Base-by-base conservation (phyloP, 164 flowering plant genomes). In the Vitis rupestris region DNA sequence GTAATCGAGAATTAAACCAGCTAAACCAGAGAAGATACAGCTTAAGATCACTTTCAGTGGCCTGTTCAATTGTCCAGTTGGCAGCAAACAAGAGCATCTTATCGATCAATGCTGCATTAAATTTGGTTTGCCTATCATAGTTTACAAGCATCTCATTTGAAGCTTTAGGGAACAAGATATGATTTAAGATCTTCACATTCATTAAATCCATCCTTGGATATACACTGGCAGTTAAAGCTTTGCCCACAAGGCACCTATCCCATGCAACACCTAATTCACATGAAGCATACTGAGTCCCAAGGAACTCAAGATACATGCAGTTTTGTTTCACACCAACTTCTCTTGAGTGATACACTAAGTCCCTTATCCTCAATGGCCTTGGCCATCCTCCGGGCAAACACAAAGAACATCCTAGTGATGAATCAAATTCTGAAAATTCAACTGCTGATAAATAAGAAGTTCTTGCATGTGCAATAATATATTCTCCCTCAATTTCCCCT, bases 361-460 rank as follows among this genome's bases (percentile, higher is more conserved):
- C 81, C 19, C 79, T 78, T 62, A 90, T 64, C 56, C 73, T 80
- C 72, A 89, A 50, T 2, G 94, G 96, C 30, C 63, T 52, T 29
- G 97, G 98, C 97, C 97, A 91, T 59, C 98, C 98, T 61, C 99
- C 99, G 9, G 99, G 98, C 68, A 87, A 74, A 76, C 80, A 84
- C 66, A 87, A 64, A 62, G 83, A 79, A 66, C 57, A 44, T 17
- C 74, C 84, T 31, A 66, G 30, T 49, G 70, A 60, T 10, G 69
- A 60, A 67, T 68, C 74, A 61, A 67, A 44, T 15, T 70, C 70
- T 29, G 62, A 76, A 29, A 76, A 9, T n/a, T 73, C 67, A 1
- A 23, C 63, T 10, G 49, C 68, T 5, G 91, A 80, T 48, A 91
- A 74, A 67, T 67, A 87, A 47, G 79, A 64, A 64, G 1, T 5